Conservation (phyloP, 1,284 basidiomycete genomes). For the Microbotryum saponariae region DNA sequence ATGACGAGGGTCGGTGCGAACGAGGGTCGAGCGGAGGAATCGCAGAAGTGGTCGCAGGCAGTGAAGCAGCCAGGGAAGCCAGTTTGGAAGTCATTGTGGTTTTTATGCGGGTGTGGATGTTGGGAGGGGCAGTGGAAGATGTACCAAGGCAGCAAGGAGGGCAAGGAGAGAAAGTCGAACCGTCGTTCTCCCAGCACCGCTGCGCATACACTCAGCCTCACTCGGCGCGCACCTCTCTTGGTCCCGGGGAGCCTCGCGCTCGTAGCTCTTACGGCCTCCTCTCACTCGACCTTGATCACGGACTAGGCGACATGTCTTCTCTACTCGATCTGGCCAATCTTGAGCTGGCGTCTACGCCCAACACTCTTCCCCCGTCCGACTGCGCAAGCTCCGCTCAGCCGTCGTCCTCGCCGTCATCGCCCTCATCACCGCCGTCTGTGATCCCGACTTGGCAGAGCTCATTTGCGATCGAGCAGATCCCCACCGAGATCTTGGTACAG, state of each 20-base stretch:
- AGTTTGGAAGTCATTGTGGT: no score
- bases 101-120: no score
- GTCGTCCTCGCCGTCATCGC: slow-evolving; percentile 37
- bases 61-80: no score
- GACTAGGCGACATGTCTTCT: slow-evolving; percentile 7
- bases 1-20: no score
- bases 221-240: no score
- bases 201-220: not conserved
- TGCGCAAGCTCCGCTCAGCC: slow-evolving; percentile 40
- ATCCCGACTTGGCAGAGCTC: slow-evolving; percentile 45
- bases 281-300: no score
- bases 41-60: no score
- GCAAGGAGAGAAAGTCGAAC: no score
- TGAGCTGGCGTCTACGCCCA: slow-evolving; percentile 40
- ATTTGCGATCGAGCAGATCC: slow-evolving; percentile 50
- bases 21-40: no score
- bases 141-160: no score
- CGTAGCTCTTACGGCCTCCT: not conserved
- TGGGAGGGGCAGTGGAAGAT: no score
- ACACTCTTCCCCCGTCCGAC: slow-evolving; percentile 54
- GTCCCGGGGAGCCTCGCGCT: not conserved
- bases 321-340: slow-evolving; percentile 24
- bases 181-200: not conserved
- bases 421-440: slow-evolving; percentile 61
- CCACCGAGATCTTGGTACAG: slow-evolving; percentile 69